Percentiles rank a stretch among this genome's conserved stretches.
phyloP scores from a whole-genome alignment of 225 moss, liverwort and hornwort genomes.

The Rhytidiadelphus loreus region DNA sequence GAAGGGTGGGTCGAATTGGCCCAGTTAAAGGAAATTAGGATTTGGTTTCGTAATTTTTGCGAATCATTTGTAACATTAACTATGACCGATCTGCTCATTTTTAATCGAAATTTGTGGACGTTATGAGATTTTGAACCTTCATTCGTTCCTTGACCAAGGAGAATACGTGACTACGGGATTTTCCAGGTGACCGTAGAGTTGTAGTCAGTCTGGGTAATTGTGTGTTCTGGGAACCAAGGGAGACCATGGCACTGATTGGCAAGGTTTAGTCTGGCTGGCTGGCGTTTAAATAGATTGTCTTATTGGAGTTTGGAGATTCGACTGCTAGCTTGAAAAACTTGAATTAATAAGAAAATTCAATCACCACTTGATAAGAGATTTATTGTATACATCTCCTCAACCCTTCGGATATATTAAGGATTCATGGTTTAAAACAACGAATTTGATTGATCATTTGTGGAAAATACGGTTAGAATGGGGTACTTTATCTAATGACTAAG shows the following conservation, averaged over 20 bases:
- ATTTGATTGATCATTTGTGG: not conserved
- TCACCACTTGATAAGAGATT: not conserved
- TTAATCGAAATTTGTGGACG: not conserved
- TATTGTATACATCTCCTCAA: not conserved
- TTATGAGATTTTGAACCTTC: not conserved
- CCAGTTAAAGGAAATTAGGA: slow-evolving; percentile 1
- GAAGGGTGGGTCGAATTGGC: slow-evolving; percentile 31
- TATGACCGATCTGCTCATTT: not conserved
- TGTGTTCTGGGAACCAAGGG: not conserved
- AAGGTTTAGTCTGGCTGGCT: not conserved
- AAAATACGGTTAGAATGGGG: not conserved
- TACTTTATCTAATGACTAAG: not conserved
- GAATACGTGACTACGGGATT: not conserved
- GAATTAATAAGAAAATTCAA: not conserved
- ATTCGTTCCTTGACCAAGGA: not conserved
- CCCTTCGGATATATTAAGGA: not conserved
- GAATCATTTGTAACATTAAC: slow-evolving; percentile 14
- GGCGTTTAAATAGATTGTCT: not conserved
- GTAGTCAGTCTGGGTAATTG: not conserved
- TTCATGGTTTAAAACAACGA: not conserved
- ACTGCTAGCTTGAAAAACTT: not conserved
- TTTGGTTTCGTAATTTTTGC: not conserved
- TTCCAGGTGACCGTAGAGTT: not conserved
- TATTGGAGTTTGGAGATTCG: not conserved
- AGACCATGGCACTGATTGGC: not conserved